Conservation (phyloP, 2,329 filamentous ascomycete genomes). For the Microthyrium microscopicum region DNA sequence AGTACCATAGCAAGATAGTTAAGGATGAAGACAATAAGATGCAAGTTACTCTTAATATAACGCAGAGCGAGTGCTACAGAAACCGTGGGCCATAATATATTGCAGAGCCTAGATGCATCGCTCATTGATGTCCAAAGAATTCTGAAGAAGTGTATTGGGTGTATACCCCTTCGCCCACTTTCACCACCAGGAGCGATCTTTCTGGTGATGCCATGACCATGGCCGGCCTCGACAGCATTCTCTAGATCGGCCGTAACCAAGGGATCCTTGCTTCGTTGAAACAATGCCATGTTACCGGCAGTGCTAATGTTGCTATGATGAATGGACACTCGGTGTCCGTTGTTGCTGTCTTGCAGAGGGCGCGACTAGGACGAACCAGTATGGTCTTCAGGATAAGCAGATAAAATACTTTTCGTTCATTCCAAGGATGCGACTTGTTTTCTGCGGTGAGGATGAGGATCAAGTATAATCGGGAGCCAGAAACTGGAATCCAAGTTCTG, state of each 20-base stretch:
- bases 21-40: conserved; percentile 30
- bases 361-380: too few species aligned
- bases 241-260: neutral
- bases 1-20: conserved; percentile 36
- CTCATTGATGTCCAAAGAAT: conserved; percentile 4
- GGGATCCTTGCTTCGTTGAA: too few species aligned
- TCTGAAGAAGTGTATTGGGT: neutral
- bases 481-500: conserved; percentile 1
- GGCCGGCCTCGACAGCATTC: conserved; percentile 1
- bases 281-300: too few species aligned
- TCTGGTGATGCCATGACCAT: too few species aligned
- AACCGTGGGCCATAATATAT: conserved; percentile 17
- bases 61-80: conserved; percentile 29
- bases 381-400: conserved; percentile 1
- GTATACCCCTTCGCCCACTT: conserved; percentile 4
- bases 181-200: conserved; percentile 4
- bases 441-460: conserved; percentile 1
- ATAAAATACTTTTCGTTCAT: conserved; percentile 1
- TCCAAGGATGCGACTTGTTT: conserved; percentile 1
- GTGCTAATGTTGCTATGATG: too few species aligned
- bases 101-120: neutral
- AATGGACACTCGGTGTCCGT: too few species aligned
- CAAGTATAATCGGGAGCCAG: conserved; percentile 1
- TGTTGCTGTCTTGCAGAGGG: too few species aligned
- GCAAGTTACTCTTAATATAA: conserved; percentile 16